phyloP scores from a whole-genome alignment of 2,329 filamentous ascomycete genomes.

The Diaporthe batatas region DNA sequence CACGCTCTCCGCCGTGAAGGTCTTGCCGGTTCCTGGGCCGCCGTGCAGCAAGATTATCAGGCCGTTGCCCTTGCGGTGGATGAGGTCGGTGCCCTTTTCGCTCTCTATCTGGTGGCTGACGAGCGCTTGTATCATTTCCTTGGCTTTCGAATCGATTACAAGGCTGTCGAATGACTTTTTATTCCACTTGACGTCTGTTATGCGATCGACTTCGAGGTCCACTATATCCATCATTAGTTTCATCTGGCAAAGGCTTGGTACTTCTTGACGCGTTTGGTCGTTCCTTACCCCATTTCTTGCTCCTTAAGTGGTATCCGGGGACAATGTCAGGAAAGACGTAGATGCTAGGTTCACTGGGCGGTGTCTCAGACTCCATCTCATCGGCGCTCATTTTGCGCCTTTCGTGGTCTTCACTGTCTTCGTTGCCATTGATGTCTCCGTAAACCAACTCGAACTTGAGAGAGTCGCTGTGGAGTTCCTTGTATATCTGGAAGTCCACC shows the following conservation, averaged over 20 bases:
- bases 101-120: constrained; percentile 45
- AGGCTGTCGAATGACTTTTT: constrained; percentile 44
- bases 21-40: constrained; percentile 53
- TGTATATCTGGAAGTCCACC: constrained; percentile 17
- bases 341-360: not conserved
- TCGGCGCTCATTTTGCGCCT: not conserved
- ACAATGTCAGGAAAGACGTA: not conserved
- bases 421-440: not conserved
- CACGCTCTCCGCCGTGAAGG: constrained; percentile 53
- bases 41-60: constrained; percentile 53
- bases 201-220: constrained; percentile 45
- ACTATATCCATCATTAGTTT: not conserved
- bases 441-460: not conserved
- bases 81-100: constrained; percentile 50
- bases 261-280: accelerated
- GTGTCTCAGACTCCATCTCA: not conserved
- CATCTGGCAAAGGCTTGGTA: accelerated
- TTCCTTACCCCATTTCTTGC: constrained; percentile 13
- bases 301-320: not conserved
- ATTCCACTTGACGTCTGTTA: constrained; percentile 45
- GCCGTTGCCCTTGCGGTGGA: constrained; percentile 52
- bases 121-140: constrained; percentile 49
- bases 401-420: not conserved
- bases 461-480: not conserved
- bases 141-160: constrained; percentile 44